These are phyloP conservation scores for Sequoia sempervirens DNA, from an alignment of 75 land plant species.

Conservation along the genomic window DNA sequence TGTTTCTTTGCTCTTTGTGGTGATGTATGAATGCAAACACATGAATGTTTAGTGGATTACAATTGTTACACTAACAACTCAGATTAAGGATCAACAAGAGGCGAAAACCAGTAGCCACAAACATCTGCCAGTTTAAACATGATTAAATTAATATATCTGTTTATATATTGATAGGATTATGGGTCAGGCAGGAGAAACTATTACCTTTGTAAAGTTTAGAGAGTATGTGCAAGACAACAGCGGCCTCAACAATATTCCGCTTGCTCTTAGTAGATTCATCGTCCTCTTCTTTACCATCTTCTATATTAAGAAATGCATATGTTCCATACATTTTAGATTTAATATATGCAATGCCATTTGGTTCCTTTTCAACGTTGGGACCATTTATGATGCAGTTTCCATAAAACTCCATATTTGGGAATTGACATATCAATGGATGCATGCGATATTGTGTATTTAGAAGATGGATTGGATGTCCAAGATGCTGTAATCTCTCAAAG, in stretches of 20 bases:
- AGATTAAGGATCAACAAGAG: not conserved
- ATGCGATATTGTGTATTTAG: constrained; percentile 77
- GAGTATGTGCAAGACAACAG: constrained; percentile 36
- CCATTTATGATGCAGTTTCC: constrained; percentile 42
- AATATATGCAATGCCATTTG: not conserved
- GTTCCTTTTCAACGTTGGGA: constrained; percentile 31
- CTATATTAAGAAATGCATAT: constrained; percentile 64
- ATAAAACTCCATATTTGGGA: constrained; percentile 75
- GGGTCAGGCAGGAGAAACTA: not conserved
- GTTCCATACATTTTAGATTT: constrained; percentile 39
- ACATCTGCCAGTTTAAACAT: not conserved
- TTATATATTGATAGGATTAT: constrained; percentile 32
- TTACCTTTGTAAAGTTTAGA: constrained; percentile 32
- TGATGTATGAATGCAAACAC: no score
- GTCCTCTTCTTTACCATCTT: constrained; percentile 44
- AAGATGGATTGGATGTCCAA: constrained; percentile 53
- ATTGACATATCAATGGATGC: constrained; percentile 79
- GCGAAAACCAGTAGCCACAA: not conserved
- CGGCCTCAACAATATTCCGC: constrained; percentile 67
- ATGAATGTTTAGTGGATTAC: no score
- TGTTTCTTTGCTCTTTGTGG: no score
- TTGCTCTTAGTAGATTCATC: constrained; percentile 44
- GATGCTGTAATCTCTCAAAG: constrained; percentile 56
- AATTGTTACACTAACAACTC: no score
- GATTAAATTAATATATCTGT: constrained; percentile 1